phyloP scores from a whole-genome alignment of 495 filamentous ascomycete species.

The Penicillium macrosclerotiorum region DNA sequence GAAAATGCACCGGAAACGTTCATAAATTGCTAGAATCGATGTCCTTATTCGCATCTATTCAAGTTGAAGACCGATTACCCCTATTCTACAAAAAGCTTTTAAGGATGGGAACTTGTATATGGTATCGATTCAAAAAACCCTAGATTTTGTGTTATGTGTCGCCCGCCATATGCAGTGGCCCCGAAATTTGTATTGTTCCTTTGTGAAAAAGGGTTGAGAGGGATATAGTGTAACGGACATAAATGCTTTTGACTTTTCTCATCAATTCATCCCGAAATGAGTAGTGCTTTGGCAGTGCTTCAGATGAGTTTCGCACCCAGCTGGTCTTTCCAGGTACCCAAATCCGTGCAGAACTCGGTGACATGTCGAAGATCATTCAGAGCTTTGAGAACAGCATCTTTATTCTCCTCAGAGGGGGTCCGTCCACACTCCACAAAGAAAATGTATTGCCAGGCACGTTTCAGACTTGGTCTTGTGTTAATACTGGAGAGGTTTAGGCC shows the following conservation, averaged over 20 bases:
- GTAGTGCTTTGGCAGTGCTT: slow-evolving; percentile 1
- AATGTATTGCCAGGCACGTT: slow-evolving; percentile 81
- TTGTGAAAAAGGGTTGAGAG: background rate
- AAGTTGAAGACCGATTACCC: background rate
- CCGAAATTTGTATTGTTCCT: slow-evolving; percentile 1
- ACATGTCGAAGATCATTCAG: slow-evolving; percentile 27
- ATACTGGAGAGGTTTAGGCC: slow-evolving; percentile 87
- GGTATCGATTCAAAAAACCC: background rate
- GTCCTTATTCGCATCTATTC: background rate
- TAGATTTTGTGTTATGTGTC: background rate
- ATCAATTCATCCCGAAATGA: slow-evolving; percentile 5
- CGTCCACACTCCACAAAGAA: slow-evolving; percentile 92
- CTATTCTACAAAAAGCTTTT: background rate
- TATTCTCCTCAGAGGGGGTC: slow-evolving; percentile 20
- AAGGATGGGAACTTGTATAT: background rate
- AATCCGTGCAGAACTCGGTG: slow-evolving; percentile 37
- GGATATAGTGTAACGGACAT: too few relatives aligned
- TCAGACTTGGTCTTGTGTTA: slow-evolving; percentile 76
- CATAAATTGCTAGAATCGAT: slow-evolving; percentile 1
- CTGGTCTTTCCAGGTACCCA: slow-evolving; percentile 47
- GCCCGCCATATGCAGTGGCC: background rate
- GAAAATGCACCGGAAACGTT: slow-evolving; percentile 17
- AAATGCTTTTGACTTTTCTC: too few relatives aligned
- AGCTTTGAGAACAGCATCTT: slow-evolving; percentile 27
- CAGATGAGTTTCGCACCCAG: too few relatives aligned